phyloP scores from a whole-genome alignment of 1,284 basidiomycete genomes.

The Microbotryum lychnidis-dioicae region DNA sequence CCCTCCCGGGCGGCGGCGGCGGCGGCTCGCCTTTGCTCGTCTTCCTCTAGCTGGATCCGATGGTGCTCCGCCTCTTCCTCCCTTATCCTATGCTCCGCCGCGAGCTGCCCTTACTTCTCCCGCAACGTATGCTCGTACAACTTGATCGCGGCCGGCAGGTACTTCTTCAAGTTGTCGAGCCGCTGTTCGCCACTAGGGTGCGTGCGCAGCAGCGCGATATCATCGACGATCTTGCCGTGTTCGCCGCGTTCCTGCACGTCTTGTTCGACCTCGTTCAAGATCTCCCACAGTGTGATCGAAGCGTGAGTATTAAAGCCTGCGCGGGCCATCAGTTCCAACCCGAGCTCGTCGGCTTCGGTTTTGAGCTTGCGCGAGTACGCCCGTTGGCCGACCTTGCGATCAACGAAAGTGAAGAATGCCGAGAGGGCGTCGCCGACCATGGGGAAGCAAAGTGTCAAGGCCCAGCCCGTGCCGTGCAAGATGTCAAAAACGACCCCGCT shows the following conservation, averaged over 20 bases:
- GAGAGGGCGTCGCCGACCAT: constrained; percentile 45
- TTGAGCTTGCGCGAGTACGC: constrained; percentile 49
- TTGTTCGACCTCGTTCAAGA: constrained; percentile 41
- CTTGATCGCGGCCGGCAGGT: constrained; percentile 42
- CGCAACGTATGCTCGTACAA: constrained; percentile 34
- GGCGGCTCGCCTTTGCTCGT: background rate
- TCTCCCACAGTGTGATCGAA: constrained; percentile 46
- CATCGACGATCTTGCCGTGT: constrained; percentile 16
- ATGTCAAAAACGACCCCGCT: constrained; percentile 47
- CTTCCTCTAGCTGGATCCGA: background rate
- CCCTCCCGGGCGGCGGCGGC: no score
- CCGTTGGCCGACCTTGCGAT: constrained; percentile 45
- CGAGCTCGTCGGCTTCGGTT: constrained; percentile 47
- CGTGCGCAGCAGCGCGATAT: constrained; percentile 43
- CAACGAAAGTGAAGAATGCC: constrained; percentile 46
- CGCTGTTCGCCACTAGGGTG: constrained; percentile 46
- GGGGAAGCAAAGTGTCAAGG: constrained; percentile 47
- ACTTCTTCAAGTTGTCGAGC: constrained; percentile 39
- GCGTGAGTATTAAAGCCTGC: constrained; percentile 47
- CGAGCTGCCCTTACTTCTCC: background rate
- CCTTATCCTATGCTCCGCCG: background rate
- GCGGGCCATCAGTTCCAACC: constrained; percentile 45
- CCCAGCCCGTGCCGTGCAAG: constrained; percentile 46
- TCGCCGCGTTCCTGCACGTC: constrained; percentile 10
- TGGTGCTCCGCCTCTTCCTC: background rate